Conservation (phyloP, 768 basidiomycete genomes). For the Phanerochaete carnosa region DNA sequence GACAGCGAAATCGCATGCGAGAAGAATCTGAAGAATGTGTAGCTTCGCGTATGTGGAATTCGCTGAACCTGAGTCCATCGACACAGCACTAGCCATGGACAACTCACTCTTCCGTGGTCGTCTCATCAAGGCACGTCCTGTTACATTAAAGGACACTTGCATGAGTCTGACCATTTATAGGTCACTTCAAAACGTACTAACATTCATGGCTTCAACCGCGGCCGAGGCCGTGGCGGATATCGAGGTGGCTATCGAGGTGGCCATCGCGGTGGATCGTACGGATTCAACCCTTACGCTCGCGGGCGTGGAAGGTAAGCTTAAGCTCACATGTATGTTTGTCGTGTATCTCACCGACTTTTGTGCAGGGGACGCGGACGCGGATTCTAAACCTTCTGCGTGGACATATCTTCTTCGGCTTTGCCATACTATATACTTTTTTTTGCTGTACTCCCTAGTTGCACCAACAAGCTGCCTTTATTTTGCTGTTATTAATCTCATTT, state of each 20-base stretch:
- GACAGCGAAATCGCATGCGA: constrained; percentile 1
- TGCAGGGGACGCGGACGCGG: constrained; percentile 75
- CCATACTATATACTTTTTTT: not conserved
- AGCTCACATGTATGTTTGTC: constrained; percentile 21
- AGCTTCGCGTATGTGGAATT: constrained; percentile 99
- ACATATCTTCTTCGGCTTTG: constrained; percentile 2
- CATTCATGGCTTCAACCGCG: constrained; percentile 86
- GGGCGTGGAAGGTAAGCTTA: constrained; percentile 64
- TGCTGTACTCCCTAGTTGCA: not conserved
- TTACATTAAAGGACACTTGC: not conserved
- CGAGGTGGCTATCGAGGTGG: constrained; percentile 53
- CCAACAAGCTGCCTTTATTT: not conserved
- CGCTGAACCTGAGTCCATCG: constrained; percentile 87
- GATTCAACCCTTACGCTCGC: constrained; percentile 57
- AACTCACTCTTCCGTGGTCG: constrained; percentile 95
- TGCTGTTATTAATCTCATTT: not conserved
- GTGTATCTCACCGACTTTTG: constrained; percentile 6
- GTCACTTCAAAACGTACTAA: constrained; percentile 97
- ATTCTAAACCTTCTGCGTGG: constrained; percentile 36
- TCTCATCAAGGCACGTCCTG: constrained; percentile 74
- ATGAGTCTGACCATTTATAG: constrained; percentile 36
- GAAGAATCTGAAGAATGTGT: not conserved
- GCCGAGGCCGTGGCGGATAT: constrained; percentile 59
- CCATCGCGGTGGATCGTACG: constrained; percentile 52
- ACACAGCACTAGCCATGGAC: constrained; percentile 89